Evolutionary conservation across 148 eudicot genomes (phyloP).

Genomic region (Amaranthus cruentus): DNA sequence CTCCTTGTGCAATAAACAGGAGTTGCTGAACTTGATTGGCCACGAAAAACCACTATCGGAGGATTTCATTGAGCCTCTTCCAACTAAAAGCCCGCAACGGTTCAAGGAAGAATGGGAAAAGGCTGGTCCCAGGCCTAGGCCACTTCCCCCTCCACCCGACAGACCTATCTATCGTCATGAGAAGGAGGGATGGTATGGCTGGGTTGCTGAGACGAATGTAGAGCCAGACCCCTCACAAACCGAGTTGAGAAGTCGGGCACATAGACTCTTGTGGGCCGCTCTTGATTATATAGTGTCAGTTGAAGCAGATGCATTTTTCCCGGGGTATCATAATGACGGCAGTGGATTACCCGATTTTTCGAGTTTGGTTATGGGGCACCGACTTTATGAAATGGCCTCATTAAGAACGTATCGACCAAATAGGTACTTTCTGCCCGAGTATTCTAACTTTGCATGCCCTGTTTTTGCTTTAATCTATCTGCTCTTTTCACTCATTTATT

Average conservation of each 20-base stretch:
- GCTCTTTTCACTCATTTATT: background rate
- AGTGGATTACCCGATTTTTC: conserved; percentile 89
- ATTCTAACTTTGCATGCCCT: background rate
- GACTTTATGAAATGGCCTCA: conserved; percentile 75
- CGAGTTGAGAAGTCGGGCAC: conserved; percentile 64
- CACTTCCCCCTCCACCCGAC: conserved; percentile 96
- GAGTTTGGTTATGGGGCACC: conserved; percentile 95
- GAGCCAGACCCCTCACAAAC: conserved; percentile 73
- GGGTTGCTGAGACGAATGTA: conserved; percentile 74
- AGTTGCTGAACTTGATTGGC: conserved; percentile 55
- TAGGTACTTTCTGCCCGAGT: conserved; percentile 43
- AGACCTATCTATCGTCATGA: conserved; percentile 87
- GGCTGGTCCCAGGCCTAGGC: conserved; percentile 96
- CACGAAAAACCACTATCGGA: conserved; percentile 56
- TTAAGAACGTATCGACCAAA: conserved; percentile 83
- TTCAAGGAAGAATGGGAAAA: conserved; percentile 77
- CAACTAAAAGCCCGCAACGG: conserved; percentile 48
- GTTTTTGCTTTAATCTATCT: background rate
- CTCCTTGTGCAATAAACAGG: conserved; percentile 75
- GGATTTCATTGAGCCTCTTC: conserved; percentile 37
- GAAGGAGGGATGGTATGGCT: conserved; percentile 97
- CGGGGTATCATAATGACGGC: conserved; percentile 87
- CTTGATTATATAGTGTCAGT: conserved; percentile 92
- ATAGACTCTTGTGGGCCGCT: conserved; percentile 84
- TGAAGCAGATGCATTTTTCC: conserved; percentile 89